Base-by-base conservation (phyloP, 75 land plant species). In the Selaginella moellendorffii region DNA sequence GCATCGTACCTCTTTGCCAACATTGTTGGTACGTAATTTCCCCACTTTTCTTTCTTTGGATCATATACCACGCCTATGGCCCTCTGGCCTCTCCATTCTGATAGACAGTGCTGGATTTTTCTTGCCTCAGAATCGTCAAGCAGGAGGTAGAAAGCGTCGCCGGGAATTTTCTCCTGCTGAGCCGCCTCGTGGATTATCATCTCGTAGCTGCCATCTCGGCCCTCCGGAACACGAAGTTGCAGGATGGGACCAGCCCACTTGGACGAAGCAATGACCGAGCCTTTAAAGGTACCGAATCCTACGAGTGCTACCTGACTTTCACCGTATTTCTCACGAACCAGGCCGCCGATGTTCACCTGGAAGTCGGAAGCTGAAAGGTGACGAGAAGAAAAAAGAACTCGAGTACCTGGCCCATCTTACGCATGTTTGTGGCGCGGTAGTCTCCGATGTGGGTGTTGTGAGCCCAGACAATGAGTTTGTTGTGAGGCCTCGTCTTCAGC, bases 361-460 rank as follows among this genome's bases (percentile, higher is more conserved):
- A n/a, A n/a, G n/a, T n/a, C n/a, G n/a, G n/a, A n/a, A n/a, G n/a
- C n/a, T n/a, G n/a, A n/a, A n/a, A n/a, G n/a, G n/a, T n/a, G n/a
- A n/a, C n/a, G n/a, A n/a, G n/a, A n/a, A n/a, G n/a, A n/a, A n/a
- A n/a, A n/a, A n/a, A n/a, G n/a, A n/a, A n/a, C n/a, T n/a, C n/a
- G n/a, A n/a, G n/a, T n/a, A n/a, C n/a, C 1, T 31, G 24, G n/a
- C 54, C 29, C 0, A 12, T n/a, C 20, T 42, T 22, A 28, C 8
- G 1, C 70, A 68, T 68, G 70, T 19, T 0, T 21, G 69, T 68
- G 18, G 0, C 70, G 8, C 70, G 27, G 51, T 68, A 68, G 28
- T 66, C 72, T 21, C 72, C 72, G 26, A 63, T 46, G 69, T 70
- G 70, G 0, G 72, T 70, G 27, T 70, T 70, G 54, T 70, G 72